Evolutionary conservation across 2,329 filamentous ascomycete species (phyloP), one percentile per base, ranked within the genome.

Genomic region (Pezicula radicicola): DNA sequence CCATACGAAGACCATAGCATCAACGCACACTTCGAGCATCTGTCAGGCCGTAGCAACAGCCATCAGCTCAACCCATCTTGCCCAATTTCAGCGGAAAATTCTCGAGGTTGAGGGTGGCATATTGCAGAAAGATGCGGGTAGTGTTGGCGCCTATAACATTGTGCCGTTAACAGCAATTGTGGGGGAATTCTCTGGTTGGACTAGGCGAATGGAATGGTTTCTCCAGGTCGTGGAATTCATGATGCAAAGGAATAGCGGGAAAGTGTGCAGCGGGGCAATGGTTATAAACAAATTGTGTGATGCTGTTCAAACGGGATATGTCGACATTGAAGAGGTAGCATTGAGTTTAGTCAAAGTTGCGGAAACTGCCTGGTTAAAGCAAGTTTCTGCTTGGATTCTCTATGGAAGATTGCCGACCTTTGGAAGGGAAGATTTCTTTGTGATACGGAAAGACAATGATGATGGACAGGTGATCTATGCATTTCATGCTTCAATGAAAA

Each of bases 71-170:
- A 76, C 81, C 28, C 90, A 97, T 60, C 80, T 99, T 4, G 82
- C 83, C 6, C 80, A 80, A 9, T 97, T 97, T 60, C 91, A 95
- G 68, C 79, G 80, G 42, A 91, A 91, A 66, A 85, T 97, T 5
- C 75, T 97, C 8, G 83, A 91, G 49, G 90, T 97, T 4, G 94
- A 99, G 70, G 81, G 80, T 52, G 79, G 79, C 12, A 88, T 99
- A 25, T 72, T 97, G 47, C 80, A 78, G 43, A 83, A 84, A 62
- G 91, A 97, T 73, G 80, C 91, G 2, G 81, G 76, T 6, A 82
- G 89, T 53, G 93, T 97, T 1, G 93, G 93, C 40, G 93, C 89
- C 1, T 96, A 97, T 68, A 88, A 93, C 55, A 95, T 96, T 56
- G 93, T 97, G 19, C 93, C 94, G 3, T 72, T 99, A 60, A 95